phyloP scores from a whole-genome alignment of 2,329 filamentous ascomycete genomes.

The Thielaviopsis ethacetica region DNA sequence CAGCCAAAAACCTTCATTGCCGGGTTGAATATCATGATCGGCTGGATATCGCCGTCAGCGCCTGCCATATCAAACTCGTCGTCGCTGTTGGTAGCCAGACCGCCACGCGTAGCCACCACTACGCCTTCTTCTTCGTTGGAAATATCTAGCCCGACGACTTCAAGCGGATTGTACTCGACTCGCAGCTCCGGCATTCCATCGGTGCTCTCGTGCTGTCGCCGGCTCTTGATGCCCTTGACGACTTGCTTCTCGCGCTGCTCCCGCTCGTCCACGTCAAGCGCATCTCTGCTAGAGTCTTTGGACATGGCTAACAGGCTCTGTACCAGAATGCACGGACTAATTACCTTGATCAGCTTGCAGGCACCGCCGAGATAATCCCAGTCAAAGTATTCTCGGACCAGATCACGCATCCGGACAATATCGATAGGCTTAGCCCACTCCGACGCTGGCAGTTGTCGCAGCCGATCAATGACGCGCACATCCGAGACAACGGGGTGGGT shows the following conservation, averaged over 20 bases:
- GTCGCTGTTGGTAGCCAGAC: slow-evolving; percentile 47
- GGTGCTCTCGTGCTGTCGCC: slow-evolving; percentile 53
- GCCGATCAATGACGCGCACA: slow-evolving; percentile 33
- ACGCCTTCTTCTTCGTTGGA: slow-evolving; percentile 39
- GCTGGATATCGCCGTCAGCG: slow-evolving; percentile 20
- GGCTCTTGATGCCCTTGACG: slow-evolving; percentile 50
- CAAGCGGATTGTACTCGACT: slow-evolving; percentile 57
- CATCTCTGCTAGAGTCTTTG: not conserved
- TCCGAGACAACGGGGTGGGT: slow-evolving; percentile 71
- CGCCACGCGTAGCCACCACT: slow-evolving; percentile 40
- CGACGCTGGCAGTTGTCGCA: slow-evolving; percentile 31
- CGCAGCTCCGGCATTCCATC: slow-evolving; percentile 65
- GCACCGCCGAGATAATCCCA: slow-evolving; percentile 70
- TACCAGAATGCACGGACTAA: slow-evolving; percentile 61
- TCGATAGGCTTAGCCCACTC: slow-evolving; percentile 50
- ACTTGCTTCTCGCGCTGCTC: slow-evolving; percentile 33
- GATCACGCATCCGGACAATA: slow-evolving; percentile 50
- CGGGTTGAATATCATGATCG: slow-evolving; percentile 48
- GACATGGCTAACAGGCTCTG: slow-evolving; percentile 32
- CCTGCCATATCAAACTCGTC: slow-evolving; percentile 38
- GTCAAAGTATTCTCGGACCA: slow-evolving; percentile 65
- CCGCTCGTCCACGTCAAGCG: slow-evolving; percentile 16
- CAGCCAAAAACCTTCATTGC: slow-evolving; percentile 25
- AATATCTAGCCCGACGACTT: slow-evolving; percentile 64
- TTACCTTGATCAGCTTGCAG: slow-evolving; percentile 64